Evolutionary conservation across 2,329 filamentous ascomycete genomes (phyloP).

Genomic region (Macroventuria anomochaeta): DNA sequence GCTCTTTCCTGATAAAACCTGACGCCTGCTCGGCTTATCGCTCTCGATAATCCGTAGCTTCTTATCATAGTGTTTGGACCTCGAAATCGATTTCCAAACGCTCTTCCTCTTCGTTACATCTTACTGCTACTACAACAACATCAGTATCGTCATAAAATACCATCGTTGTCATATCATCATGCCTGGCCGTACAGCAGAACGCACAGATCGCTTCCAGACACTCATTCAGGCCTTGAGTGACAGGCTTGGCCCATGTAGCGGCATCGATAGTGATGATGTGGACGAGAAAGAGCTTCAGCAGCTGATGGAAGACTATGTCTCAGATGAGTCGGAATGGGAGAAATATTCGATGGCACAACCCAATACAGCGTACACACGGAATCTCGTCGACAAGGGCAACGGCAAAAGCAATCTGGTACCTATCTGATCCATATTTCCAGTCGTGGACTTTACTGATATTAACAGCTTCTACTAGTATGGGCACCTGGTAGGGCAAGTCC

Average conservation of each 20-base stretch:
- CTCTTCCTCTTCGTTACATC: not conserved
- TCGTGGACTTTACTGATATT: constrained; percentile 12
- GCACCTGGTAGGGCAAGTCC: constrained; percentile 80
- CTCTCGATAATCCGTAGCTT: constrained; percentile 12
- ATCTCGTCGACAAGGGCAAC: constrained; percentile 89
- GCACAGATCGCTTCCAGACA: constrained; percentile 62
- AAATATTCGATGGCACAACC: constrained; percentile 76
- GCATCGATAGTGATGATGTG: constrained; percentile 81
- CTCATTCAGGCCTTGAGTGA: constrained; percentile 77
- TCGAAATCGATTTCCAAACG: not conserved
- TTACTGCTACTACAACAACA: not conserved
- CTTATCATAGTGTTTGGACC: not conserved
- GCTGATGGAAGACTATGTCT: constrained; percentile 77
- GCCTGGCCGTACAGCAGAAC: constrained; percentile 29
- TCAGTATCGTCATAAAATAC: not conserved
- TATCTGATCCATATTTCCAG: not conserved
- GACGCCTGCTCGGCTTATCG: constrained; percentile 17
- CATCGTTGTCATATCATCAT: constrained; percentile 21
- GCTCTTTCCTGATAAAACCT: constrained; percentile 20
- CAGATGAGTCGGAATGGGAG: constrained; percentile 72
- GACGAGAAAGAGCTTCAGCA: constrained; percentile 73
- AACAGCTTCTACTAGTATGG: constrained; percentile 86
- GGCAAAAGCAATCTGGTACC: constrained; percentile 75
- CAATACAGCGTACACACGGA: constrained; percentile 78
- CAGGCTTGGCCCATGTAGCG: constrained; percentile 79